These are phyloP conservation scores for Aspergillus ochraceus DNA, from an alignment of 2,329 filamentous ascomycete species.

Conservation along the genomic window DNA sequence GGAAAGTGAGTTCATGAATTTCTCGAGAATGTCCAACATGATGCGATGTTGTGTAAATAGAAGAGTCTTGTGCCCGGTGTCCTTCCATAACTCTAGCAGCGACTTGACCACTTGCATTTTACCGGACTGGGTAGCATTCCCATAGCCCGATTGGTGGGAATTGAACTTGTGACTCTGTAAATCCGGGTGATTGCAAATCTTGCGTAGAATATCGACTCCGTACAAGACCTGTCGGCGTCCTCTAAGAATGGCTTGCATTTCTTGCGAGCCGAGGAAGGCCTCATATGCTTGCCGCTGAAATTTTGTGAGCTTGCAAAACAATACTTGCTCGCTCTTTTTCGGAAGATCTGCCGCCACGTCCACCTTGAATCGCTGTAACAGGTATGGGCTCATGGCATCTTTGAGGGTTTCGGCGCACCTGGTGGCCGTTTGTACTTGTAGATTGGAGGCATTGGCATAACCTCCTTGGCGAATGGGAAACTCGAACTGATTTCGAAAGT, in stretches of 20 bases:
- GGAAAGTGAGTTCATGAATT: slow-evolving; percentile 67
- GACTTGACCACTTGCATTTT: slow-evolving; percentile 96
- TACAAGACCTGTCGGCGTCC: slow-evolving; percentile 77
- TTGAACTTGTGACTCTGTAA: slow-evolving; percentile 67
- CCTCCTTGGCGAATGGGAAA: slow-evolving; percentile 90
- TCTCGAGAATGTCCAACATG: slow-evolving; percentile 93
- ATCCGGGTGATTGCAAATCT: slow-evolving; percentile 98
- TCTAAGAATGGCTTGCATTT: slow-evolving; percentile 79
- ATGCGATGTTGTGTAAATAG: slow-evolving; percentile 91
- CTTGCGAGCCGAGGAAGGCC: slow-evolving; percentile 75
- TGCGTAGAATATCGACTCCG: slow-evolving; percentile 87
- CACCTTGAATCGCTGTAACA: slow-evolving; percentile 87
- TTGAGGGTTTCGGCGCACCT: slow-evolving; percentile 93
- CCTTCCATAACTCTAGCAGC: slow-evolving; percentile 83
- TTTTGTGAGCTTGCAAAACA: slow-evolving; percentile 89
- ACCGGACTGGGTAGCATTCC: slow-evolving; percentile 74
- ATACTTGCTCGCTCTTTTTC: slow-evolving; percentile 91
- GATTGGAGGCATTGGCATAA: slow-evolving; percentile 90
- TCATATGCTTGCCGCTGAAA: slow-evolving; percentile 79
- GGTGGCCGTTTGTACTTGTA: slow-evolving; percentile 91
- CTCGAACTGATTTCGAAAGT: slow-evolving; percentile 88
- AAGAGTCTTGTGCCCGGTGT: slow-evolving; percentile 88
- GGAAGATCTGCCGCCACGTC: slow-evolving; percentile 93
- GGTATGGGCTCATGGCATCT: slow-evolving; percentile 87
- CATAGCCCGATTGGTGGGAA: slow-evolving; percentile 67